phyloP scores from a whole-genome alignment of 495 filamentous ascomycete species.

The Pyrenopolyporus hunteri region DNA sequence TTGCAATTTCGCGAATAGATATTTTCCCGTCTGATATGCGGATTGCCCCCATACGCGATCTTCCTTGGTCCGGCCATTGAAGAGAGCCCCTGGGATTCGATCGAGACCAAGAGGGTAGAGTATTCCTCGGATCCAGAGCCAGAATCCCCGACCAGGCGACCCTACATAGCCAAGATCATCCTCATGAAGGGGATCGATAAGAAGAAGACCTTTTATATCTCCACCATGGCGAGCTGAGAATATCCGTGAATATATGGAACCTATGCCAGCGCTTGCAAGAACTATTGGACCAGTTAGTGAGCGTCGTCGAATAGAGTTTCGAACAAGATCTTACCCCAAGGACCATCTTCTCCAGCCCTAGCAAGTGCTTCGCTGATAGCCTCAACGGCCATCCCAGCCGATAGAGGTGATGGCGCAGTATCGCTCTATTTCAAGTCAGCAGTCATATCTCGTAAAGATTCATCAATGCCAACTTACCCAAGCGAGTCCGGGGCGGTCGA shows the following conservation, averaged over 20 bases:
- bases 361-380: constrained; percentile 83
- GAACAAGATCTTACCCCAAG: constrained; percentile 67
- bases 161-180: constrained; percentile 74
- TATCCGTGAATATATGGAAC: constrained; percentile 85
- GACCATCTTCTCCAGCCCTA: constrained; percentile 78
- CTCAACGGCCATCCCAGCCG: constrained; percentile 86
- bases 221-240: constrained; percentile 79
- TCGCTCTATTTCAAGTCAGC: constrained; percentile 59
- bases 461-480: constrained; percentile 60
- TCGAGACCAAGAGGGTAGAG: constrained; percentile 87
- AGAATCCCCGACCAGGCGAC: constrained; percentile 72
- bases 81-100: constrained; percentile 74
- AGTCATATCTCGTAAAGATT: background rate
- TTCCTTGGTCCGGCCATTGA: constrained; percentile 77
- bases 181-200: constrained; percentile 89
- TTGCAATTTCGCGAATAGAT: constrained; percentile 87
- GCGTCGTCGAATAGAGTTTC: background rate
- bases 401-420: constrained; percentile 90
- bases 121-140: constrained; percentile 82
- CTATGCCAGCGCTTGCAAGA: constrained; percentile 69
- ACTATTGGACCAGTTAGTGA: constrained; percentile 38
- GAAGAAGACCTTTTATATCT: constrained; percentile 75
- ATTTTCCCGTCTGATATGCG: constrained; percentile 78
- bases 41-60: constrained; percentile 82
- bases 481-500: constrained; percentile 86